Evolutionary conservation across 1,284 basidiomycete genomes (phyloP).

Genomic region (Coniferiporia sulphurascens): DNA sequence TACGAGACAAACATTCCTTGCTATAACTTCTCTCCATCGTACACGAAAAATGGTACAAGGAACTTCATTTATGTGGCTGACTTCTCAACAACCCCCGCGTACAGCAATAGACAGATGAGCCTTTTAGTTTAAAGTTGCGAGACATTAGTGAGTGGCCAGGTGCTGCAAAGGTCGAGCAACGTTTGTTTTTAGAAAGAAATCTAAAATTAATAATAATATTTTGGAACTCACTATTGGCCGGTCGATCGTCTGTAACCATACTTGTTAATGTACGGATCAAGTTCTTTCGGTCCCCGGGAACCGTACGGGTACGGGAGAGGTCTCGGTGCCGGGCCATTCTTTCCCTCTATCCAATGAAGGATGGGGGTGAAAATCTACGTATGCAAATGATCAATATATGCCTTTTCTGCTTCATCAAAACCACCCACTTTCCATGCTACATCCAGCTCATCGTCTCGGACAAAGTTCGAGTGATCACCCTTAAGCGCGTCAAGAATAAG

Average conservation of each 20-base stretch:
- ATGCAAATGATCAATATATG: neutral
- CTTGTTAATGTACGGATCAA: constrained; percentile 71
- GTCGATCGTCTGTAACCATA: constrained; percentile 74
- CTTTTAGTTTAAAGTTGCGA: constrained; percentile 9
- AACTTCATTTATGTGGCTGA: neutral
- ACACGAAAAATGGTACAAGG: no score
- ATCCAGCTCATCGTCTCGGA: constrained; percentile 92
- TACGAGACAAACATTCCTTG: neutral
- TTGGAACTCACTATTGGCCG: constrained; percentile 64
- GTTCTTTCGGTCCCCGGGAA: constrained; percentile 84
- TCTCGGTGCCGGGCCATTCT: constrained; percentile 54
- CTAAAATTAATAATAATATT: neutral
- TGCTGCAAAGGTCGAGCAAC: neutral
- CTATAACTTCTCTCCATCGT: neutral
- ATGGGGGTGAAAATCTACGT: constrained; percentile 89
- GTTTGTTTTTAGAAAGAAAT: neutral
- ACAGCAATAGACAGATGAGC: neutral
- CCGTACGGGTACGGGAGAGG: constrained; percentile 86
- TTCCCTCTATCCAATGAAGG: constrained; percentile 90
- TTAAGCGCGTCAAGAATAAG: constrained; percentile 87
- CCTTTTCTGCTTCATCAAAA: constrained; percentile 7
- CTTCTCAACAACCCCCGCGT: neutral
- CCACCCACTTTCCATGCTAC: constrained; percentile 84
- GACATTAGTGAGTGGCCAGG: constrained; percentile 17
- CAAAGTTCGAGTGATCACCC: constrained; percentile 90